Base-by-base conservation (phyloP, 2,329 filamentous ascomycete genomes). In the Colletotrichum camelliae region DNA sequence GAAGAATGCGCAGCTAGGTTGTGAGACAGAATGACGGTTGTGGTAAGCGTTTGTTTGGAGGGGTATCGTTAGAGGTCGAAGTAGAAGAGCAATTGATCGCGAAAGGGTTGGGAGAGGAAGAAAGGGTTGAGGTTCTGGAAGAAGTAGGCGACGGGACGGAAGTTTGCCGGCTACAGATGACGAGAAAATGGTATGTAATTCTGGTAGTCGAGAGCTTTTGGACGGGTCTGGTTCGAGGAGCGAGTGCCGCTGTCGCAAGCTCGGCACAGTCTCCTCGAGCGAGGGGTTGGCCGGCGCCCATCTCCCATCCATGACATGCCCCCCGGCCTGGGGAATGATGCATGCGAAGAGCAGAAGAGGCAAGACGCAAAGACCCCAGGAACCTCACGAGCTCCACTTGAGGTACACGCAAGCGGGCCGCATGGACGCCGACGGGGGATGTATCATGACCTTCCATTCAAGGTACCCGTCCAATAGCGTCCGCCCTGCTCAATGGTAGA, bases 261-360 rank as follows among this genome's bases (percentile, higher is more conserved):
- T 75, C 73, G 73, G 73, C 70, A 62, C 68, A 75, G 72, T 67
- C 72, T 55, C 67, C 31, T 39, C 55, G 67, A 61, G 67, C 61
- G 67, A 61, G 67, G 72, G 68, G 72, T 67, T 67, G 68, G 72
- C 68, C 68, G 72, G 68, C 72, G 72, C 72, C 68, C 72, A 72
- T 67, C 68, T 61, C 72, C 68, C 72, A 72, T 67, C 62, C 52
- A 66, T 72, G 62, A 67, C 72, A 72, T 72, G 52, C 21, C 52
- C 48, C 66, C 66, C 66, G 61, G 68, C 52, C 48, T 67, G 31
- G 68, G 61, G 39, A 67, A 75, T 73, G 73, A 75, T 75, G 70
- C 70, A 74, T 74, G 68, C 68, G 72, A 70, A 43, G 21, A 60
- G 67, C 62, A 75, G 66, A 67, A 74, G 62, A 71, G 71, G 71